These are phyloP conservation scores for Mrakia blollopis DNA, from an alignment of 768 basidiomycete species.

Conservation along the genomic window DNA sequence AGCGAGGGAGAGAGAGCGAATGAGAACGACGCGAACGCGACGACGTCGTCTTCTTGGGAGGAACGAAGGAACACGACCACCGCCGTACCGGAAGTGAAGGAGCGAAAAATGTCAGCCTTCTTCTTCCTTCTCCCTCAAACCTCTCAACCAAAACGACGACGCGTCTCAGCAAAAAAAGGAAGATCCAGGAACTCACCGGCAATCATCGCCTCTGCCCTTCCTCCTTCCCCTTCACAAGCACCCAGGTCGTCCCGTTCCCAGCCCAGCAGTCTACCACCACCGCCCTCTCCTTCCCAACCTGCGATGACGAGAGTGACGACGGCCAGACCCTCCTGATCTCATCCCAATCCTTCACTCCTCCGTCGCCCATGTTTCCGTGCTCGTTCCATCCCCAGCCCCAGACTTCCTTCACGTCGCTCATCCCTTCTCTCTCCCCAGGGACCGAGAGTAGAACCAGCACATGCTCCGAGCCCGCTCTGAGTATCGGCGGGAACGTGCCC, in stretches of 20 bases:
- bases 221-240: conserved; percentile 34
- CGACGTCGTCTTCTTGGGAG: too few species aligned
- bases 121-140: too few species aligned
- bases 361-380: conserved; percentile 78
- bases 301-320: neutral
- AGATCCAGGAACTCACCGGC: too few species aligned
- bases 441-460: conserved; percentile 49
- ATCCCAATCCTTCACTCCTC: neutral
- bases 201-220: too few species aligned
- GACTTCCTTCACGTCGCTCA: conserved; percentile 50
- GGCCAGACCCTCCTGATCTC: neutral
- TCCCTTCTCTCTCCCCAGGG: neutral
- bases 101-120: too few species aligned
- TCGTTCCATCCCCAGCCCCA: conserved; percentile 99
- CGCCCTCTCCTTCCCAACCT: neutral
- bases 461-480: conserved; percentile 55
- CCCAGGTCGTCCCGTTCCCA: conserved; percentile 56
- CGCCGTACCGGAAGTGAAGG: too few species aligned
- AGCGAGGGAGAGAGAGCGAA: too few species aligned
- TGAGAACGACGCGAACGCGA: too few species aligned
- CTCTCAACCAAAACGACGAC: too few species aligned
- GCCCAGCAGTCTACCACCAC: conserved; percentile 46
- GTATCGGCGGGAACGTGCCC: too few species aligned
- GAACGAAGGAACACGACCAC: too few species aligned
- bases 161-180: too few species aligned